Evolutionary conservation across 371 early-diverging fungal genomes (phyloP).

Genomic region (Parasitella parasitica): DNA sequence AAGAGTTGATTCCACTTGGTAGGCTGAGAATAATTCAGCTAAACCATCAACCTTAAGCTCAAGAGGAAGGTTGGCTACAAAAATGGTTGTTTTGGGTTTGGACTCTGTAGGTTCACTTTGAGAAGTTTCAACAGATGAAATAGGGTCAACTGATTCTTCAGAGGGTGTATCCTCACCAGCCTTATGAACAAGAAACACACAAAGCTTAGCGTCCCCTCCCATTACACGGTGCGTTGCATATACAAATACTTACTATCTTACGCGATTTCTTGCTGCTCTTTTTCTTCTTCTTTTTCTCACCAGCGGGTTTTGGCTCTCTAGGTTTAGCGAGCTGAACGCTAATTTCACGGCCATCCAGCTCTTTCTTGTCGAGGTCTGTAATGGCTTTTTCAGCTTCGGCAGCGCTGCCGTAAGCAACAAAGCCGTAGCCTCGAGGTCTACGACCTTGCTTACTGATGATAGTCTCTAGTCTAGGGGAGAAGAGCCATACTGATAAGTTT

Average conservation of each 20-base stretch:
- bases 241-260: neutral
- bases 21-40: conserved; percentile 75
- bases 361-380: conserved; percentile 65
- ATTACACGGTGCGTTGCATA: too few relatives aligned
- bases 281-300: neutral
- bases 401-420: conserved; percentile 77
- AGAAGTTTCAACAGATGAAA: conserved; percentile 1
- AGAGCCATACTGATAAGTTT: neutral
- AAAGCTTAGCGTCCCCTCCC: too few relatives aligned
- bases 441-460: conserved; percentile 5
- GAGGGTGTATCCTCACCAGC: neutral
- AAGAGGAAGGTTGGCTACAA: conserved; percentile 94
- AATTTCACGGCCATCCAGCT: conserved; percentile 79
- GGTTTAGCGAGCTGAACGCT: conserved; percentile 88
- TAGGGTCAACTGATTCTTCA: neutral
- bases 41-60: conserved; percentile 75
- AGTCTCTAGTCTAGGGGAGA: conserved; percentile 3
- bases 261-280: conserved; percentile 8
- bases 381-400: conserved; percentile 80
- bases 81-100: conserved; percentile 78
- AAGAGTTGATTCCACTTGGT: conserved; percentile 74
- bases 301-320: conserved; percentile 14
- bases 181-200: neutral
- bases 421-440: conserved; percentile 75
- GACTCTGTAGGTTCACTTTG: neutral